phyloP scores from a whole-genome alignment of 257 asterid genomes.

The Fraxinus excelsior region DNA sequence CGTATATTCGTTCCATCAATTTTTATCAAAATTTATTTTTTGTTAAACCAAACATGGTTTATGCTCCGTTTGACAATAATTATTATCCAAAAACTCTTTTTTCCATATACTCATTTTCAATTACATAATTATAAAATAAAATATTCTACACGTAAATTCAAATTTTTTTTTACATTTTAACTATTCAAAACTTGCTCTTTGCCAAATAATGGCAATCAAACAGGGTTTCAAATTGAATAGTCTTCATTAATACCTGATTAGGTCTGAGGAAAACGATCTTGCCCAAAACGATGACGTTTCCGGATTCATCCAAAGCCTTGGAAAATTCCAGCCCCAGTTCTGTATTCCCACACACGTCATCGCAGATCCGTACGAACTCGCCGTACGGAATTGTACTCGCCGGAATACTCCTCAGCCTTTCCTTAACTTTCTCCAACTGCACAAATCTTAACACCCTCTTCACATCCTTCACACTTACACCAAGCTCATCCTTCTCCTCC shows the following conservation, averaged over 20 bases:
- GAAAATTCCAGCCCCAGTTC: slow-evolving; percentile 67
- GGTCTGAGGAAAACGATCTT: not conserved
- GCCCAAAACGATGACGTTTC: not conserved
- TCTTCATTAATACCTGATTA: not conserved
- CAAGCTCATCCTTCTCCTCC: slow-evolving; percentile 21
- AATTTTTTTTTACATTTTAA: no score
- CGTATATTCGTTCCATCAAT: no score
- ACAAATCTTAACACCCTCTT: slow-evolving; percentile 52
- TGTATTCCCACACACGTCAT: slow-evolving; percentile 37
- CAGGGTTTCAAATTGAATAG: no score
- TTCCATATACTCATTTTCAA: no score
- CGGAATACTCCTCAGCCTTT: slow-evolving; percentile 47
- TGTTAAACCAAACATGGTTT: no score
- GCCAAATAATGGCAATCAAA: no score
- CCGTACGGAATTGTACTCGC: slow-evolving; percentile 54
- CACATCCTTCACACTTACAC: slow-evolving; percentile 45
- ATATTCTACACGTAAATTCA: no score
- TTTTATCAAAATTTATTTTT: no score
- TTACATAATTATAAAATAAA: no score
- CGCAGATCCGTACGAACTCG: slow-evolving; percentile 56
- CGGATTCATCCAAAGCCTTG: slow-evolving; percentile 47
- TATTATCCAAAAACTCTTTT: no score
- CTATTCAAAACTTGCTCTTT: no score
- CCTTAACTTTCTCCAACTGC: slow-evolving; percentile 53
- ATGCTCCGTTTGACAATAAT: no score